Evolutionary conservation across 2,329 filamentous ascomycete species (phyloP).

Genomic region (Penicillium sp.): DNA sequence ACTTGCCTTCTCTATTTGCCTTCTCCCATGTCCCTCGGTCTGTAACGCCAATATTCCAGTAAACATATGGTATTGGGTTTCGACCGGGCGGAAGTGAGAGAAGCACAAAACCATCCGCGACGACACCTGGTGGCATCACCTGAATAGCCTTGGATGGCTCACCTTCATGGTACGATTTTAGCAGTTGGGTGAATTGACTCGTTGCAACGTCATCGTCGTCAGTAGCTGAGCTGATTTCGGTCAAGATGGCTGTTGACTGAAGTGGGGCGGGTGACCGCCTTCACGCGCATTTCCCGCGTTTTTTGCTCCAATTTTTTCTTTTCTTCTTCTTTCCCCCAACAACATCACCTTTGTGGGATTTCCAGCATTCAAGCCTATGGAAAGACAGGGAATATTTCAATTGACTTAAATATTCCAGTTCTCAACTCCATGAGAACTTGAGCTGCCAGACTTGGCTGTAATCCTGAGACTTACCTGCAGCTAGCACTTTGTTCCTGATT

Average conservation of each 20-base stretch:
- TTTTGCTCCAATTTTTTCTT: slow-evolving; percentile 9
- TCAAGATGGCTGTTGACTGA: not conserved
- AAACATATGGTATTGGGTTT: too few species aligned
- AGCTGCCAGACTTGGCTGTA: slow-evolving; percentile 11
- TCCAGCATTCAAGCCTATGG: not conserved
- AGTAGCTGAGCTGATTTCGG: too few species aligned
- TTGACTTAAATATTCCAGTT: not conserved
- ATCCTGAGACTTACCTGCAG: slow-evolving; percentile 22
- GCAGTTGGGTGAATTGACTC: too few species aligned
- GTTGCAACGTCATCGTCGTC: too few species aligned
- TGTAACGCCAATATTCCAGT: too few species aligned
- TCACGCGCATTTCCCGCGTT: slow-evolving; percentile 6
- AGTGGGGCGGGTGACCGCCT: slow-evolving; percentile 11
- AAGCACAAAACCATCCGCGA: too few species aligned
- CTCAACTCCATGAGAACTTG: slow-evolving; percentile 25
- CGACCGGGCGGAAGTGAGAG: too few species aligned
- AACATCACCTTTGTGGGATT: not conserved
- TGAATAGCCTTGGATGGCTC: too few species aligned
- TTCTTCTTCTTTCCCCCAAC: not conserved
- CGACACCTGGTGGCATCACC: too few species aligned
- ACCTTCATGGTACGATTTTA: too few species aligned
- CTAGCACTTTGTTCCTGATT: slow-evolving; percentile 11
- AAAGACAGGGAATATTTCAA: slow-evolving; percentile 3
- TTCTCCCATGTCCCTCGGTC: too few species aligned
- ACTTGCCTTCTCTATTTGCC: too few species aligned